phyloP scores from a whole-genome alignment of 2,329 filamentous ascomycete species.

The Hypoxylon rubiginosum region DNA sequence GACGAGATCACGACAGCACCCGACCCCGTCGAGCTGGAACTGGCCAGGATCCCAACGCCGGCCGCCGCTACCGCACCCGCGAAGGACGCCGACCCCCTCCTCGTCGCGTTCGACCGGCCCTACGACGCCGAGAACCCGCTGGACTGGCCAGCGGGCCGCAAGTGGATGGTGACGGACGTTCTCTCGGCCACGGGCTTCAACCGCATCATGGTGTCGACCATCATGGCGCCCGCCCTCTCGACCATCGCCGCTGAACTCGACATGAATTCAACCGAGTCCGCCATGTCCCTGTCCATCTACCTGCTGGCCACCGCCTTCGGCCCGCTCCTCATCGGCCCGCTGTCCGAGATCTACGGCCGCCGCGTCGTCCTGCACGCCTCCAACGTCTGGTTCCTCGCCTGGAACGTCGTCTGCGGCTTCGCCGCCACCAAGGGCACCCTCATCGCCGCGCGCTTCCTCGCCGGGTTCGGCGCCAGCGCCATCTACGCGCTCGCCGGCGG shows the following conservation, averaged over 20 bases:
- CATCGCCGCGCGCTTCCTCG: constrained; percentile 20
- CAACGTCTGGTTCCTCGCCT: constrained; percentile 25
- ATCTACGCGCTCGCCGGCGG: constrained; percentile 26
- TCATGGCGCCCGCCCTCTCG: constrained; percentile 65
- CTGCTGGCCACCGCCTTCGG: constrained; percentile 59
- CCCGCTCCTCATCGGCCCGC: constrained; percentile 59
- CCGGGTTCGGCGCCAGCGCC: constrained; percentile 28
- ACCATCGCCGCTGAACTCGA: constrained; percentile 65
- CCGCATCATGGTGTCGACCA: constrained; percentile 65
- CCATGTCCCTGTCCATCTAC: constrained; percentile 62
- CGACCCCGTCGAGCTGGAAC: not conserved
- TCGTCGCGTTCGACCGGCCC: not conserved
- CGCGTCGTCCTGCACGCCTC: constrained; percentile 16
- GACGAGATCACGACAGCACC: not conserved
- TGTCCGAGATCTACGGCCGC: constrained; percentile 60
- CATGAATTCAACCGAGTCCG: constrained; percentile 62
- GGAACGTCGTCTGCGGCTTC: constrained; percentile 30
- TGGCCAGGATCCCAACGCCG: not conserved
- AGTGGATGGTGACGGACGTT: constrained; percentile 64
- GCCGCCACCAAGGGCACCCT: constrained; percentile 18
- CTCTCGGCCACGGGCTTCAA: constrained; percentile 65
- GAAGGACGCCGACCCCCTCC: not conserved
- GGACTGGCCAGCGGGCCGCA: constrained; percentile 56
- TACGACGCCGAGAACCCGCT: constrained; percentile 54
- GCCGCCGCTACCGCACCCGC: not conserved